phyloP scores from a whole-genome alignment of 441 rosid species.

The Aquilaria agallochum region DNA sequence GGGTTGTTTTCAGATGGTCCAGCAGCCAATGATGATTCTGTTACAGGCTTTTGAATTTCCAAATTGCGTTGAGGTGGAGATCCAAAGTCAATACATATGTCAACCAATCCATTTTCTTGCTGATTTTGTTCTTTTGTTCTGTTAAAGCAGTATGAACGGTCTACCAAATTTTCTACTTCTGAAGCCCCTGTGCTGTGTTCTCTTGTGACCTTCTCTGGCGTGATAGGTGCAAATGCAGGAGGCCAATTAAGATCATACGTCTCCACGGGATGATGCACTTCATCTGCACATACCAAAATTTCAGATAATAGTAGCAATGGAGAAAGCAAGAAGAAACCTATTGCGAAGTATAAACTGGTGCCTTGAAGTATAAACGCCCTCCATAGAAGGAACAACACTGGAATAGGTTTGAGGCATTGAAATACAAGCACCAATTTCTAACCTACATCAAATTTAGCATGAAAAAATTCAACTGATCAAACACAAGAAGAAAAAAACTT shows the following conservation, averaged over 20 bases:
- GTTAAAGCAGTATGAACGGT: conserved; percentile 8
- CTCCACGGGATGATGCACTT: background rate
- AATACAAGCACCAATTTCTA: too few relatives aligned
- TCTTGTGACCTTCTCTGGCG: conserved; percentile 42
- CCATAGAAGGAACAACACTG: too few relatives aligned
- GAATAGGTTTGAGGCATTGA: too few relatives aligned
- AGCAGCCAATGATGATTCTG: conserved; percentile 26
- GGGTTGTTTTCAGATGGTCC: conserved; percentile 27
- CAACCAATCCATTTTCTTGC: conserved; percentile 19
- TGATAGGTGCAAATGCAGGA: conserved; percentile 43
- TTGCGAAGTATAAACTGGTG: too few relatives aligned
- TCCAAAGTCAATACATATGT: conserved; percentile 6
- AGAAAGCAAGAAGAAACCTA: too few relatives aligned
- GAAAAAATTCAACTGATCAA: too few relatives aligned
- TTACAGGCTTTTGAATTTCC: conserved; percentile 20
- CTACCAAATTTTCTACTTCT: conserved; percentile 14
- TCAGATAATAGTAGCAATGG: too few relatives aligned
- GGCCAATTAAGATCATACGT: conserved; percentile 34
- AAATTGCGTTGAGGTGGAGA: conserved; percentile 8
- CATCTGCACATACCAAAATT: too few relatives aligned
- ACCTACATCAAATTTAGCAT: too few relatives aligned
- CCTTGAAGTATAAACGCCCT: too few relatives aligned
- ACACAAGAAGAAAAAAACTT: too few relatives aligned
- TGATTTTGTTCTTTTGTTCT: conserved; percentile 20
- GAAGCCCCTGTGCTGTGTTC: conserved; percentile 16